Evolutionary conservation across 2,329 filamentous ascomycete genomes (phyloP).

Genomic region (Alternaria angustiovoidea): DNA sequence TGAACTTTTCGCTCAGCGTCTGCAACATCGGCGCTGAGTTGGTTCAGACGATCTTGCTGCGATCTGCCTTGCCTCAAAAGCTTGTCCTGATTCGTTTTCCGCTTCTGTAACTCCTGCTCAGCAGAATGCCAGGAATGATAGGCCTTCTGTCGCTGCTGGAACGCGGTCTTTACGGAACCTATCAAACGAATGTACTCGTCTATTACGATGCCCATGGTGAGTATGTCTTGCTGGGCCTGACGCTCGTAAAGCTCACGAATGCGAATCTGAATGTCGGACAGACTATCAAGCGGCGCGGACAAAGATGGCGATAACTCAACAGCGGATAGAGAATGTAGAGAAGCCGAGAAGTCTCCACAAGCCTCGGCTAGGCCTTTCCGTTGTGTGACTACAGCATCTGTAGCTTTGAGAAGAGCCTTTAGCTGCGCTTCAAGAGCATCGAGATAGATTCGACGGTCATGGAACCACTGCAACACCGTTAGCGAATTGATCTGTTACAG

Average conservation of each 20-base stretch:
- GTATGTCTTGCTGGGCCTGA: constrained; percentile 94
- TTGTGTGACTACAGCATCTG: constrained; percentile 90
- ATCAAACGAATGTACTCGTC: constrained; percentile 98
- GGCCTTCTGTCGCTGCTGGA: constrained; percentile 90
- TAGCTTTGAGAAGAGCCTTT: constrained; percentile 88
- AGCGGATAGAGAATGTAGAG: constrained; percentile 87
- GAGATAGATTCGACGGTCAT: constrained; percentile 92
- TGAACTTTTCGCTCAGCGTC: constrained; percentile 94
- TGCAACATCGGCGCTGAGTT: constrained; percentile 90
- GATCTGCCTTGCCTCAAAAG: constrained; percentile 92
- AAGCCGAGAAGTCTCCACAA: constrained; percentile 90
- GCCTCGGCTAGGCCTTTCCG: constrained; percentile 93
- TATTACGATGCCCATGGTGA: constrained; percentile 96
- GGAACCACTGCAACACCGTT: constrained; percentile 77
- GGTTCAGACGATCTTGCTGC: constrained; percentile 93
- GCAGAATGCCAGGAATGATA: constrained; percentile 94
- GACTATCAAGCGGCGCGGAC: constrained; percentile 85
- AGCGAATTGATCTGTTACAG: neutral
- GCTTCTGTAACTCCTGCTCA: constrained; percentile 89
- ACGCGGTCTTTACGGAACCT: constrained; percentile 92
- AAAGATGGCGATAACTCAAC: constrained; percentile 91
- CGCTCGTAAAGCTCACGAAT: constrained; percentile 96
- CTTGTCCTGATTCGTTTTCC: constrained; percentile 89
- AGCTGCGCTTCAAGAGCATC: constrained; percentile 93
- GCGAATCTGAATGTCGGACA: constrained; percentile 92